phyloP scores from a whole-genome alignment of 768 basidiomycete genomes.

The Mycena kentingensis region DNA sequence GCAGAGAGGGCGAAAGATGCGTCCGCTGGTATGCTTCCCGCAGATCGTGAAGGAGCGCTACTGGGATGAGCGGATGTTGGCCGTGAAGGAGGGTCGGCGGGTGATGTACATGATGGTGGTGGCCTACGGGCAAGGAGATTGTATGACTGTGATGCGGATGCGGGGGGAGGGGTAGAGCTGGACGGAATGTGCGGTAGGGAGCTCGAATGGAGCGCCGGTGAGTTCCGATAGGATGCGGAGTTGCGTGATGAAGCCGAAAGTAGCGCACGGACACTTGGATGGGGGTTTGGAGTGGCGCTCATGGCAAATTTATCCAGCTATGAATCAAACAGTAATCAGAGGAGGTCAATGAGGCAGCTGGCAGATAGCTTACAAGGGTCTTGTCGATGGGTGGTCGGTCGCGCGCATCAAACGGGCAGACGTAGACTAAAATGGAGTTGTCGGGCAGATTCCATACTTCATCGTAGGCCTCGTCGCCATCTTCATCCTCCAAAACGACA shows the following conservation, averaged over 20 bases:
- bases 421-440: slow-evolving; percentile 71
- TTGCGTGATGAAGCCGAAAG: slow-evolving; percentile 24
- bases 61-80: slow-evolving; percentile 29
- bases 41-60: slow-evolving; percentile 33
- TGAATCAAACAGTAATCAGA: slow-evolving; percentile 4
- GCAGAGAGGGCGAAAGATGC: slow-evolving; percentile 52
- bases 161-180: slow-evolving; percentile 23
- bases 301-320: slow-evolving; percentile 82
- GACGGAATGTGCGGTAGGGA: slow-evolving; percentile 26
- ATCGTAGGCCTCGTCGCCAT: slow-evolving; percentile 37
- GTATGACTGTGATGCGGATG: slow-evolving; percentile 28
- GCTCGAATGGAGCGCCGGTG: slow-evolving; percentile 29
- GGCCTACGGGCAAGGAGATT: slow-evolving; percentile 26
- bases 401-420: slow-evolving; percentile 63
- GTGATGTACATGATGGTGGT: slow-evolving; percentile 30
- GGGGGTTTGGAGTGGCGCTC: slow-evolving; percentile 62
- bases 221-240: slow-evolving; percentile 19
- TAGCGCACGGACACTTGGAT: slow-evolving; percentile 40
- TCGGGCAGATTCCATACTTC: slow-evolving; percentile 62
- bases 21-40: slow-evolving; percentile 37
- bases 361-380: slow-evolving; percentile 60
- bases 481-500: slow-evolving; percentile 46
- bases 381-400: slow-evolving; percentile 70
- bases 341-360: slow-evolving; percentile 1
- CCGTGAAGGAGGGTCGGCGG: slow-evolving; percentile 18